Percentiles rank a stretch among this genome's conserved stretches.
Evolutionary conservation across 805 yeast species (phyloP).

Genomic region (Yarrowia divulgata): DNA sequence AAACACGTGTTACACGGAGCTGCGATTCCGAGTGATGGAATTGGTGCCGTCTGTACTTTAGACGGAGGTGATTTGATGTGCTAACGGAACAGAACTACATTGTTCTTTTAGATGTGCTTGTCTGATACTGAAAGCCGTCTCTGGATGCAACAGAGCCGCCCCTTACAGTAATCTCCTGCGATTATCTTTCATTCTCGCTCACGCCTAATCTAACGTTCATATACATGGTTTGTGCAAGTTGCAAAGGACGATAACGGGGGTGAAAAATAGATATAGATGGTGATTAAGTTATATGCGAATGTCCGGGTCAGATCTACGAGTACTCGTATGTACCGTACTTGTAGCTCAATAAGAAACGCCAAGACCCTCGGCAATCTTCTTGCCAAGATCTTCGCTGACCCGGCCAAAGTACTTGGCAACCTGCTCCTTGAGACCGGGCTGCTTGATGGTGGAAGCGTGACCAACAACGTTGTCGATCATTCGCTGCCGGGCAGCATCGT

Average conservation of each 20-base stretch:
- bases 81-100: too few relatives aligned
- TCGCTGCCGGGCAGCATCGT: slow-evolving; percentile 30
- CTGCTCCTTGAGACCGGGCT: slow-evolving; percentile 36
- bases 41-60: too few relatives aligned
- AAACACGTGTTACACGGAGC: background rate
- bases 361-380: slow-evolving; percentile 35
- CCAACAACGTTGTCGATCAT: slow-evolving; percentile 33
- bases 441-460: slow-evolving; percentile 36
- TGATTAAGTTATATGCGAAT: slow-evolving; percentile 4
- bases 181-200: background rate
- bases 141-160: background rate
- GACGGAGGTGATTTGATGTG: too few relatives aligned
- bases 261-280: background rate
- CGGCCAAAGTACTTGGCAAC: slow-evolving; percentile 38
- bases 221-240: slow-evolving; percentile 10
- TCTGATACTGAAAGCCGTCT: background rate
- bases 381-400: slow-evolving; percentile 31
- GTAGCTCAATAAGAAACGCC: slow-evolving; percentile 15
- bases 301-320: too few relatives aligned
- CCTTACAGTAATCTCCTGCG: too few relatives aligned
- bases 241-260: background rate
- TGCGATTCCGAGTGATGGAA: too few relatives aligned
- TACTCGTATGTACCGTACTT: too few relatives aligned
- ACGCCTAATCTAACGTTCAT: slow-evolving; percentile 19
- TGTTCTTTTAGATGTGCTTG: too few relatives aligned